These are phyloP conservation scores for Sarcomyxa edulis DNA, from an alignment of 768 basidiomycete genomes.

Conservation along the genomic window DNA sequence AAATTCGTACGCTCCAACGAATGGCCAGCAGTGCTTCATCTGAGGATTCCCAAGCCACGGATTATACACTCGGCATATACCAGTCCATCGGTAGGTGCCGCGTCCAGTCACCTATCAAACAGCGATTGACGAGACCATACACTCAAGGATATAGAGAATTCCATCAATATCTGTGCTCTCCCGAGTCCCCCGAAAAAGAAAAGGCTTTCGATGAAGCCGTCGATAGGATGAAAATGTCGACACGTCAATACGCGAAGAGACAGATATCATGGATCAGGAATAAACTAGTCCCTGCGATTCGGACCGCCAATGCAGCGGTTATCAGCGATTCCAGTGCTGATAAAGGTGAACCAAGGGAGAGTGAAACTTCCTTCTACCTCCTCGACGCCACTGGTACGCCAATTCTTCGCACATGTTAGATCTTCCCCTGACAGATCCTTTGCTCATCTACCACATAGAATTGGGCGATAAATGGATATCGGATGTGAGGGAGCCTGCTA, in stretches of 20 bases:
- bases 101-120: background rate
- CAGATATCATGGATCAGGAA: conserved; percentile 92
- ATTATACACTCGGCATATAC: conserved; percentile 84
- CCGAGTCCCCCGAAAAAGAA: conserved; percentile 30
- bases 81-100: conserved; percentile 77
- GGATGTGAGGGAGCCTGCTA: conserved; percentile 48
- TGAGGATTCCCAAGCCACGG: conserved; percentile 15
- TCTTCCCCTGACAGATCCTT: background rate
- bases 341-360: conserved; percentile 20
- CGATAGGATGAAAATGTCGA: conserved; percentile 80
- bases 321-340: no score
- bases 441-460: conserved; percentile 22
- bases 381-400: conserved; percentile 63
- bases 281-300: conserved; percentile 75
- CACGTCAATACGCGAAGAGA: conserved; percentile 85
- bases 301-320: conserved; percentile 42
- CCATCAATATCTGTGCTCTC: conserved; percentile 50
- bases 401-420: no score
- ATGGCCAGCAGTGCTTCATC: conserved; percentile 17
- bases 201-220: conserved; percentile 49
- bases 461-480: conserved; percentile 53
- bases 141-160: conserved; percentile 89
- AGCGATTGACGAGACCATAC: no score
- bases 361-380: conserved; percentile 40
- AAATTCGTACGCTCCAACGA: conserved; percentile 56